Percentiles rank a stretch among this genome's conserved stretches.
Conservation (phyloP, 352 stramenopile species). For the Paralagenidium karlingii region DNA sequence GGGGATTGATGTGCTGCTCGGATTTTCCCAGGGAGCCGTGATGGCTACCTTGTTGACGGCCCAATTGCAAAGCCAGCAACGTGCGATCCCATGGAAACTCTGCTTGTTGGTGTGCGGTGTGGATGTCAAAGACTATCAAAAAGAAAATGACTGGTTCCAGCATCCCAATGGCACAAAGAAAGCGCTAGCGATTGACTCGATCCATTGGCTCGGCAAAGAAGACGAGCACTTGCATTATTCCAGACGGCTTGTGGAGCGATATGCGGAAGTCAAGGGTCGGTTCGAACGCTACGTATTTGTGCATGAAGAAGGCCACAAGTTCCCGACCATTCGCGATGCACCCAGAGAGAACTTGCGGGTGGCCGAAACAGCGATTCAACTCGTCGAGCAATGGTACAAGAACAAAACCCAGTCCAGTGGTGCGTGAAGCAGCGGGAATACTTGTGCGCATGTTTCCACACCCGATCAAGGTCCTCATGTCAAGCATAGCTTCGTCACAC, state of each 20-base stretch:
- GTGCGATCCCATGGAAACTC: constrained; percentile 36
- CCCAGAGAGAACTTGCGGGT: no score
- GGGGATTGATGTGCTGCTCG: constrained; percentile 46
- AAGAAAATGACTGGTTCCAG: constrained; percentile 28
- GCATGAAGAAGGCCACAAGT: constrained; percentile 75
- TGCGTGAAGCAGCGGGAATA: no score
- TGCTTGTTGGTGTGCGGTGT: constrained; percentile 58
- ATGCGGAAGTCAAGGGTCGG: constrained; percentile 12
- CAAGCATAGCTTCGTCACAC: no score
- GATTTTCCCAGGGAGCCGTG: constrained; percentile 61
- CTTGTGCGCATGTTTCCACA: no score
- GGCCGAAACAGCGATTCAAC: no score
- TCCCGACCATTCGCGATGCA: constrained; percentile 48
- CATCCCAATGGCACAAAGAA: constrained; percentile 13
- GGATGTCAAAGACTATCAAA: constrained; percentile 4
- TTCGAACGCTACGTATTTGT: constrained; percentile 25
- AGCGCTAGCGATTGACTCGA: constrained; percentile 37
- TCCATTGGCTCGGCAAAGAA: constrained; percentile 44
- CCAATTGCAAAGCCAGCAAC: constrained; percentile 27
- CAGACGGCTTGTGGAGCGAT: constrained; percentile 35
- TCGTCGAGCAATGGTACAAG: no score
- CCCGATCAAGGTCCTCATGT: no score
- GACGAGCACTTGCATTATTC: constrained; percentile 30
- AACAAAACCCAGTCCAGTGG: no score
- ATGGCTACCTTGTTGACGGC: constrained; percentile 48